Conservation (phyloP, 1,284 basidiomycete genomes). For the Austroboletus rostrupii region DNA sequence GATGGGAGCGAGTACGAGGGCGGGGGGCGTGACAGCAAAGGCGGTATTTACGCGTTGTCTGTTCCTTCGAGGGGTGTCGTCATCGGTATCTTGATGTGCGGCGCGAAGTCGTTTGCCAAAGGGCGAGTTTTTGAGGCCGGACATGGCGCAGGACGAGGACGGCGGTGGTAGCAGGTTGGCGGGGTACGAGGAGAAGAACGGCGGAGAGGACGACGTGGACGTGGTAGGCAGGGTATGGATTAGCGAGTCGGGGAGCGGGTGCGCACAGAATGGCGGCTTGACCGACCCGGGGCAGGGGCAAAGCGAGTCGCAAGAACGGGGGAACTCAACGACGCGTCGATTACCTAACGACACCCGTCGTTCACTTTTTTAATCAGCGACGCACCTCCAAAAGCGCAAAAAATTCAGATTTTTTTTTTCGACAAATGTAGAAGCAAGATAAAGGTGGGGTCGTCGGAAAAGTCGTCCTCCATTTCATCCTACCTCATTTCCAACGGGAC, state of each 20-base stretch:
- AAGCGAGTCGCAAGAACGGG: slow-evolving; percentile 17
- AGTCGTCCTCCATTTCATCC: not conserved
- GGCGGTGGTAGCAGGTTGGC: not conserved
- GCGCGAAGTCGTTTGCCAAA: slow-evolving; percentile 75
- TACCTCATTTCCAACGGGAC: slow-evolving; percentile 14
- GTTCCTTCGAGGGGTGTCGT: slow-evolving; percentile 50
- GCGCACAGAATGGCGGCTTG: slow-evolving; percentile 28
- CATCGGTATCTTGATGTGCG: slow-evolving; percentile 52
- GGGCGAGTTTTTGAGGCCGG: slow-evolving; percentile 73
- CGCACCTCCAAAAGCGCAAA: not conserved
- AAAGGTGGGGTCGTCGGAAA: not conserved
- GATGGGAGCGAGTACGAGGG: slow-evolving; percentile 37
- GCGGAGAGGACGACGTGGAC: slow-evolving; percentile 50
- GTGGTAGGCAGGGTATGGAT: not conserved
- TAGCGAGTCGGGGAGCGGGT: slow-evolving; percentile 4
- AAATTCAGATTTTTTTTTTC: not conserved
- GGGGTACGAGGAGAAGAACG: slow-evolving; percentile 22
- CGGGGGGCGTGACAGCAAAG: slow-evolving; percentile 19
- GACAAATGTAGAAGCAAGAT: not conserved
- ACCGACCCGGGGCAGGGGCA: slow-evolving; percentile 26
- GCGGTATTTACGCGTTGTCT: slow-evolving; percentile 52
- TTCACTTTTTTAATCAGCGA: slow-evolving; percentile 27
- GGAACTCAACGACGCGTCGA: slow-evolving; percentile 29
- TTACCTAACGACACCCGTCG: slow-evolving; percentile 22
- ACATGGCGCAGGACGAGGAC: slow-evolving; percentile 41